Conservation (phyloP, 2,329 filamentous ascomycete species). For the Knufia fluminis region DNA sequence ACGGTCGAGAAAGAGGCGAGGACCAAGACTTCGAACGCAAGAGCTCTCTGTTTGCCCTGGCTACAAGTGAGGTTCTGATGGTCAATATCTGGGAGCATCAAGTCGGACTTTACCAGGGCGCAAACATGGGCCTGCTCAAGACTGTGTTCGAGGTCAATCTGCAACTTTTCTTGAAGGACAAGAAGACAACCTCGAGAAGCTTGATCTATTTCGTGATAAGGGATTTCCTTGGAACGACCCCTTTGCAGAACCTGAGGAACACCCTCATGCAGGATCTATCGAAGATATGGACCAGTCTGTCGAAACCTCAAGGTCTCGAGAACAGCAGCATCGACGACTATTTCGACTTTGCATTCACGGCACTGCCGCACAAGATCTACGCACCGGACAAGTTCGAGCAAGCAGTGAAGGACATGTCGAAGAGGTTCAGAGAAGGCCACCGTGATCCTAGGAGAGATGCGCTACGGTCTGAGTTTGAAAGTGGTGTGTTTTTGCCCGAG, state of each 20-base stretch:
- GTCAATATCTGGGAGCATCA: conserved; percentile 99
- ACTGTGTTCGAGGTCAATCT: conserved; percentile 98
- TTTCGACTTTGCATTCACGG: conserved; percentile 96
- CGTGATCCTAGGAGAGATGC: conserved; percentile 56
- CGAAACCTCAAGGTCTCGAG: conserved; percentile 83
- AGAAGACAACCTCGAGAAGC: conserved; percentile 77
- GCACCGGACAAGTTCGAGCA: conserved; percentile 82
- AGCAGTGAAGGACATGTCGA: conserved; percentile 70
- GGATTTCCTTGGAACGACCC: conserved; percentile 88
- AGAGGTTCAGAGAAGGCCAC: conserved; percentile 73
- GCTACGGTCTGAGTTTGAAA: conserved; percentile 57
- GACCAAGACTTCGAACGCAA: conserved; percentile 99
- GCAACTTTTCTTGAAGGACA: conserved; percentile 92
- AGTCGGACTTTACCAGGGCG: conserved; percentile 93
- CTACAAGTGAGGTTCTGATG: conserved; percentile 94
- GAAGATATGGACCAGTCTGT: conserved; percentile 86
- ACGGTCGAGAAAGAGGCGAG: conserved; percentile 89
- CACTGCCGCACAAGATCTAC: conserved; percentile 90
- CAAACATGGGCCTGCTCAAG: conserved; percentile 97
- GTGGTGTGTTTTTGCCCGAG: conserved; percentile 79
- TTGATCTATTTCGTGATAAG: conserved; percentile 98
- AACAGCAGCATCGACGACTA: conserved; percentile 88
- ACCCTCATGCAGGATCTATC: conserved; percentile 84
- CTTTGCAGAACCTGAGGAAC: conserved; percentile 77
- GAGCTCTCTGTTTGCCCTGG: conserved; percentile 91